These are phyloP conservation scores for Amoebophrya sp. DNA, from an alignment of 169 alveolate species.

Conservation along the genomic window DNA sequence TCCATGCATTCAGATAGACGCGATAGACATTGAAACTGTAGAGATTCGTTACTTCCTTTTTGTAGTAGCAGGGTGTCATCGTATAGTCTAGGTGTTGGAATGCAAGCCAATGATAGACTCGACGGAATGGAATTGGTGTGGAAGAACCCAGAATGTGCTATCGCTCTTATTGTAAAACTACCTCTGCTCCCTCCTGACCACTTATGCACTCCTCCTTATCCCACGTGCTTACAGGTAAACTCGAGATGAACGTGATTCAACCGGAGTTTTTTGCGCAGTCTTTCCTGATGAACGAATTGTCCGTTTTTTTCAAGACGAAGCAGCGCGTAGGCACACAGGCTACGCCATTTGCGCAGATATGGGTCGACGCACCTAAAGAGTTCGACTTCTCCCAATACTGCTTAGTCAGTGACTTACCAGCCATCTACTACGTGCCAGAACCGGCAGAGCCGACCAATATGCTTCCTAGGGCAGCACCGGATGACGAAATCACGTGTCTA, in stretches of 20 bases:
- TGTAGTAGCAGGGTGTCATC: too few species aligned
- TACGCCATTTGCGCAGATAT: background rate
- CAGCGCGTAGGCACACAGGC: background rate
- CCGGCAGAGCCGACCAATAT: background rate
- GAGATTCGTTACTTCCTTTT: too few species aligned
- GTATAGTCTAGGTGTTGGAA: too few species aligned
- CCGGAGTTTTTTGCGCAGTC: background rate
- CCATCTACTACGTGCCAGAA: background rate
- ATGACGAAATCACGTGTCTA: background rate
- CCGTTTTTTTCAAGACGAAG: background rate
- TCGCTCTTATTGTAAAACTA: too few species aligned
- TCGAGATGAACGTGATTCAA: background rate
- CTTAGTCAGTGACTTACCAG: background rate
- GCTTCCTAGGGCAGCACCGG: background rate
- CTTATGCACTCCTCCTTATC: too few species aligned
- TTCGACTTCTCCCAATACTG: background rate
- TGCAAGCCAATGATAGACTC: too few species aligned
- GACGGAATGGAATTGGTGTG: too few species aligned
- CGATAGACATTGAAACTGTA: too few species aligned
- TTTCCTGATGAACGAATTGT: background rate
- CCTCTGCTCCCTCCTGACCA: too few species aligned
- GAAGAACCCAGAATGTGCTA: too few species aligned
- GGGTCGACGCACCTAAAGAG: background rate
- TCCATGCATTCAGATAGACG: too few species aligned
- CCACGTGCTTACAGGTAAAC: too few species aligned